Conservation (phyloP, 192 early-diverging fungal genomes). For the Powellomyces hirtus region DNA sequence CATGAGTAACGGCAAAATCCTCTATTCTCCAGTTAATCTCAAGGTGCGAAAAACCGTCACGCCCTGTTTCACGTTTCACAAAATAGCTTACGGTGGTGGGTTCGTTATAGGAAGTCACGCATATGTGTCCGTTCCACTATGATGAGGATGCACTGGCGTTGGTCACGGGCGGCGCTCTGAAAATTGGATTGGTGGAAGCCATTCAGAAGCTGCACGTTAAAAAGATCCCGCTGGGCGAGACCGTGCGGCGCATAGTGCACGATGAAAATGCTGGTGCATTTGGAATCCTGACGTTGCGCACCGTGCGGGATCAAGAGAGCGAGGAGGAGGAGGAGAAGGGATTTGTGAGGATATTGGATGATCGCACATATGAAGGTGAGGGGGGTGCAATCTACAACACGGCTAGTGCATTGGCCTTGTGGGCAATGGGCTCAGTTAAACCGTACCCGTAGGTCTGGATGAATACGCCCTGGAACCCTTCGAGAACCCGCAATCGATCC, state of each 20-base stretch:
- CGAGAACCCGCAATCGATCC: constrained; percentile 21
- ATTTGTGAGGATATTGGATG: constrained; percentile 67
- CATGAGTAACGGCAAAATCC: constrained; percentile 59
- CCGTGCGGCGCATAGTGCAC: constrained; percentile 68
- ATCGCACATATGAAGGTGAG: constrained; percentile 73
- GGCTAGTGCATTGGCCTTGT: no score
- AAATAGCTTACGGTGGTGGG: neutral
- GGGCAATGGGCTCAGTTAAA: no score
- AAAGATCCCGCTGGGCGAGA: constrained; percentile 63
- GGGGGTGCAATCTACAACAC: no score
- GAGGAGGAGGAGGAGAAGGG: constrained; percentile 45
- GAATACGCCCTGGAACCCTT: neutral
- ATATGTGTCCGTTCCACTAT: constrained; percentile 64
- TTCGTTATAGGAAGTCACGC: constrained; percentile 52
- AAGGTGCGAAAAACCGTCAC: no score
- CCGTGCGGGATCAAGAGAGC: constrained; percentile 24
- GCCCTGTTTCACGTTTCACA: neutral
- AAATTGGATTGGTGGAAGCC: constrained; percentile 74
- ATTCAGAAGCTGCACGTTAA: constrained; percentile 84
- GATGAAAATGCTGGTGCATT: constrained; percentile 54
- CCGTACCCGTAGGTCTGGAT: constrained; percentile 22
- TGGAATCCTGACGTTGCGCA: constrained; percentile 56
- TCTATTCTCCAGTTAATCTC: constrained; percentile 83
- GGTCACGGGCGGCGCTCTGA: constrained; percentile 56
- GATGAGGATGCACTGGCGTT: constrained; percentile 61